Base-by-base conservation (phyloP, 495 filamentous ascomycete species). In the Hypoxylon fuscum region DNA sequence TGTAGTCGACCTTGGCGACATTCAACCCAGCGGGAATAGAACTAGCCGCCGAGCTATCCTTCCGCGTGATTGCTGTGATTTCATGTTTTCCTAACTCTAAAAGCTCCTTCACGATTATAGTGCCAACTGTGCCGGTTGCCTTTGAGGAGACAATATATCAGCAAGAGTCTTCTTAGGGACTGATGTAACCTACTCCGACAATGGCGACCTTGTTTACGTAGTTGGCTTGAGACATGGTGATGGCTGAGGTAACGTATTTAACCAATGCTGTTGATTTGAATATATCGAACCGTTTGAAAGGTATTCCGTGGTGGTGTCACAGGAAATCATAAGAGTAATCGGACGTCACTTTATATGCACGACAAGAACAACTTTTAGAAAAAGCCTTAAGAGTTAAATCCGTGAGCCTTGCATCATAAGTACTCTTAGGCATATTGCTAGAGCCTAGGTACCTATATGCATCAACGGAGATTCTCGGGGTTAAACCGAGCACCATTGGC, bases 111-210 rank as follows among this genome's bases (percentile, higher is more conserved):
- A 82, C 70, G 35, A 90, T 83, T 66, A 69, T 74, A 20, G 72
- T 77, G 52, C 88, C 88, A 34, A 81, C 60, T 35, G 78, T 77
- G 43, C 89, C 89, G 42, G 76, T 78, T 5, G 83, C 85, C 86
- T 89, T 55, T 7, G 12, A 9, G 1, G n/a, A 35, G 46, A 34
- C 9, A 5, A 43, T 15, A 0, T 38, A 20, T 63, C 7, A 59
- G 44, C 7, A 10, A 40, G 14, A 17, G 12, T 35, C 32, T 12
- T 2, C 7, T 5, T 20, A 40, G 2, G 37, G 7, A 10, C 6
- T 10, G 35, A 8, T 37, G 31, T 31, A 1, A 70, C 76, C 71
- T 74, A 81, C 77, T 1, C 81, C 81, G 8, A 83, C 77, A 18
- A 84, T 73, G 42, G 78, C 80, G 1, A 83, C 68, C 10, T 77